Percentiles rank a stretch among this genome's conserved stretches.
Conservation (phyloP, 2,329 filamentous ascomycete genomes). For the Didymella glomerata region DNA sequence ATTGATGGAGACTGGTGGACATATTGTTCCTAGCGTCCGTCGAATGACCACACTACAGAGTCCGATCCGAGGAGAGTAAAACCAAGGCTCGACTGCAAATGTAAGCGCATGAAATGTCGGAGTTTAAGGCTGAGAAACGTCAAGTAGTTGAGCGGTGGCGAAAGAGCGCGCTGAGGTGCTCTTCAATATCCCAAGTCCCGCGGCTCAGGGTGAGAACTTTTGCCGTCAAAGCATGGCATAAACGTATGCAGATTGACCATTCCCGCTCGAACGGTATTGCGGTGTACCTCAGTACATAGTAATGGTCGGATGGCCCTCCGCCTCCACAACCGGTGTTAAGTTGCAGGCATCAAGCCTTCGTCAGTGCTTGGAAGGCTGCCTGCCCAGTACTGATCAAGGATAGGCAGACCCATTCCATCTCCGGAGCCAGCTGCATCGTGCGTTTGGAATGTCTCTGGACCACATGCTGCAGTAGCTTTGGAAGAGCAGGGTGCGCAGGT, state of each 20-base stretch:
- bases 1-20: slow-evolving; percentile 52
- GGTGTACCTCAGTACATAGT: slow-evolving; percentile 51
- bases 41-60: slow-evolving; percentile 42
- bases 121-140: slow-evolving; percentile 2
- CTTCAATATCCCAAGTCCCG: slow-evolving; percentile 26
- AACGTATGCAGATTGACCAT: slow-evolving; percentile 44
- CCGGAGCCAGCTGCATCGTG: slow-evolving; percentile 47
- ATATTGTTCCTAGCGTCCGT: slow-evolving; percentile 49
- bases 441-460: slow-evolving; percentile 46
- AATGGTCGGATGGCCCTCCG: slow-evolving; percentile 45
- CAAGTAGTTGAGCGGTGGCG: slow-evolving; percentile 17
- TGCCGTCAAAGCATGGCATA: slow-evolving; percentile 41
- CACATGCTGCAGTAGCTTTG: slow-evolving; percentile 50
- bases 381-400: slow-evolving; percentile 46
- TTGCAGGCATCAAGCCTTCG: slow-evolving; percentile 45
- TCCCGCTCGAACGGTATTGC: slow-evolving; percentile 39
- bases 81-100: slow-evolving; percentile 21
- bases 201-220: slow-evolving; percentile 40
- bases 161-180: slow-evolving; percentile 23
- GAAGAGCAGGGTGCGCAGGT: slow-evolving; percentile 36
- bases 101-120: slow-evolving; percentile 12
- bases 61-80: slow-evolving; percentile 32
- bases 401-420: slow-evolving; percentile 42
- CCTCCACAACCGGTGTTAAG: slow-evolving; percentile 41
- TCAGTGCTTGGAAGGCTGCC: slow-evolving; percentile 45